Percentiles rank a stretch among this genome's conserved stretches.
phyloP scores from a whole-genome alignment of 441 rosid species.

The Jatropha podagrica region DNA sequence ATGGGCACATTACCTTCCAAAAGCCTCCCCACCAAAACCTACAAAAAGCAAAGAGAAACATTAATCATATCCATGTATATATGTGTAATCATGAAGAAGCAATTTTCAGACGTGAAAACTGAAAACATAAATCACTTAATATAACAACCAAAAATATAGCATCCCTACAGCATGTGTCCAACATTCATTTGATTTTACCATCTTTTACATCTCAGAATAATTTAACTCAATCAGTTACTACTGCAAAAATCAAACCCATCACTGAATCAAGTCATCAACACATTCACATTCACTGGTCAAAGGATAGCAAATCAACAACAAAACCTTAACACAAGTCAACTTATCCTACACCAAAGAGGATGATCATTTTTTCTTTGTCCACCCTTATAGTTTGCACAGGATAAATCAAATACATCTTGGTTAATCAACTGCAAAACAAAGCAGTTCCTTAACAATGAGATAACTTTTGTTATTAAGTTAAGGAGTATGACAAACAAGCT shows the following conservation, averaged over 20 bases:
- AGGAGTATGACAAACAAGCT: too few species aligned
- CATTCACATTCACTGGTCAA: neutral
- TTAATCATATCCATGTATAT: conserved; percentile 19
- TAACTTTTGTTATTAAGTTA: too few species aligned
- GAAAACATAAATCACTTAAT: neutral
- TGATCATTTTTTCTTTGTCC: neutral
- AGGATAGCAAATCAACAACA: conserved; percentile 5
- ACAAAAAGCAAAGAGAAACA: conserved; percentile 29
- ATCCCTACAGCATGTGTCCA: neutral
- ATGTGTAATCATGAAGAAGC: neutral
- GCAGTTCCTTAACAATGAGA: neutral
- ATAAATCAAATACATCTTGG: neutral
- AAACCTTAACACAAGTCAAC: neutral
- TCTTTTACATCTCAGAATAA: neutral
- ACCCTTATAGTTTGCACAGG: neutral
- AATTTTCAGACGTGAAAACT: neutral
- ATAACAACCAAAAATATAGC: neutral
- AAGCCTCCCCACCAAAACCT: conserved; percentile 99
- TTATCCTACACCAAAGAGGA: neutral
- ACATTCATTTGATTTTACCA: neutral
- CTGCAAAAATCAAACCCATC: neutral
- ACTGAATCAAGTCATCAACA: neutral
- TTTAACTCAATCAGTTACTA: too few species aligned
- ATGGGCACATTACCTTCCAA: conserved; percentile 76
- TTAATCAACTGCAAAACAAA: neutral